Evolutionary conservation across 108 stramenopile genomes (phyloP).

Genomic region (Poteriospumella lacustris): DNA sequence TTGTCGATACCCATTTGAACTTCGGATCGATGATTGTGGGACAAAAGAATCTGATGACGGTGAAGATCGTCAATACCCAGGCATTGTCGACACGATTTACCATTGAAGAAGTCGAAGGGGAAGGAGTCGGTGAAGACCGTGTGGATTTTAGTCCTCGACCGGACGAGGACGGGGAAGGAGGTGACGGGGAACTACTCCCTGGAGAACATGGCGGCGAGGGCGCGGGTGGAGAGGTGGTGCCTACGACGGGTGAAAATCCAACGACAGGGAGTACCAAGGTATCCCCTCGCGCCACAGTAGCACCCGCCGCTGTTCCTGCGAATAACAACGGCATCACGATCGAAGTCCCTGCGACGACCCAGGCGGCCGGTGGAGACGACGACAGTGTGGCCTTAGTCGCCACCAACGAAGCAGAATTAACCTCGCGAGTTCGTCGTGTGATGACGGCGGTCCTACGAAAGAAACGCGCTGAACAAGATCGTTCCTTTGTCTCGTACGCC

Average conservation of each 20-base stretch:
- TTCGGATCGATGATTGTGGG: slow-evolving; percentile 52
- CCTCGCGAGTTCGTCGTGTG: background rate
- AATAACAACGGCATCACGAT: no score
- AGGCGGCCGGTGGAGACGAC: no score
- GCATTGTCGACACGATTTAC: slow-evolving; percentile 41
- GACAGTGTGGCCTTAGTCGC: no score
- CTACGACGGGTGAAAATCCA: background rate
- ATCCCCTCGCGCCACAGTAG: no score
- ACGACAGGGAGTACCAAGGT: no score
- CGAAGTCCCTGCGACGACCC: no score
- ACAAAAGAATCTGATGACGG: slow-evolving; percentile 34
- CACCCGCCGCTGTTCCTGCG: no score
- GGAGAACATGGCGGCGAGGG: background rate
- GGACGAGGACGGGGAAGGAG: background rate
- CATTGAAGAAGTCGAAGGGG: slow-evolving; percentile 10
- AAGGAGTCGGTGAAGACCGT: background rate
- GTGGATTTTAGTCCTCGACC: background rate
- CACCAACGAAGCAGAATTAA: background rate
- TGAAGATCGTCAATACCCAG: slow-evolving; percentile 45
- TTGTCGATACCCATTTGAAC: slow-evolving; percentile 12
- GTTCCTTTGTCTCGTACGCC: no score
- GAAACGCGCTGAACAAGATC: background rate
- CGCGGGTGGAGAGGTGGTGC: background rate
- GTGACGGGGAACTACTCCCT: background rate
- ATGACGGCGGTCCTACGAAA: background rate